Evolutionary conservation across 352 stramenopile genomes (phyloP).

Genomic region (Phytophthora hybrid): DNA sequence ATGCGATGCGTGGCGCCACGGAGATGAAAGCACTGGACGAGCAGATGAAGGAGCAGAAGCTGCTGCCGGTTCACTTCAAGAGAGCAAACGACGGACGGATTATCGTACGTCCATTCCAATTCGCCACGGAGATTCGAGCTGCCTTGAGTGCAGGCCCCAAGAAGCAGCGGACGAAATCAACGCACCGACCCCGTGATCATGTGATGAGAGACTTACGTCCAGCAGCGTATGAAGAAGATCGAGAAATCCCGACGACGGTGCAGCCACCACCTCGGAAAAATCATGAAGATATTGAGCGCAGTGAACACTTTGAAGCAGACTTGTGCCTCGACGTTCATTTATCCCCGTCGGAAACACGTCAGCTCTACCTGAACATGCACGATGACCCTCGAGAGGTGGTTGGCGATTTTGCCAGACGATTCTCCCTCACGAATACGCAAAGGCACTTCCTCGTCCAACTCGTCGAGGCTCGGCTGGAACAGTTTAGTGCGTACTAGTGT

Average conservation of each 20-base stretch:
- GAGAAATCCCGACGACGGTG: not conserved
- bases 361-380: constrained; percentile 40
- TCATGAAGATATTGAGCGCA: not conserved
- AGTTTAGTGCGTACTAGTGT: constrained; percentile 49
- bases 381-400: constrained; percentile 45
- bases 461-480: constrained; percentile 50
- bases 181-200: constrained; percentile 15
- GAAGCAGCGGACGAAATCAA: constrained; percentile 13
- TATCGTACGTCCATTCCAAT: constrained; percentile 53
- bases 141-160: constrained; percentile 25
- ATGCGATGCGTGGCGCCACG: constrained; percentile 51
- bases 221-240: not conserved
- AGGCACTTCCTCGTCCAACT: constrained; percentile 39
- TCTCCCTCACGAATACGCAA: constrained; percentile 42
- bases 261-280: not conserved
- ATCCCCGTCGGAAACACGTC: constrained; percentile 49
- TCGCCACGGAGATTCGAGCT: constrained; percentile 50
- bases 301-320: constrained; percentile 11
- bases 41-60: constrained; percentile 37
- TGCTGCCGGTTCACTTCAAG: constrained; percentile 45
- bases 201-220: constrained; percentile 36
- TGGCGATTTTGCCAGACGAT: constrained; percentile 36
- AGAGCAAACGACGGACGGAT: constrained; percentile 49
- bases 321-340: constrained; percentile 54
- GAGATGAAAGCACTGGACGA: constrained; percentile 42